Evolutionary conservation across 2,329 filamentous ascomycete species (phyloP).

Genomic region (Chrysoporthe puriensis): DNA sequence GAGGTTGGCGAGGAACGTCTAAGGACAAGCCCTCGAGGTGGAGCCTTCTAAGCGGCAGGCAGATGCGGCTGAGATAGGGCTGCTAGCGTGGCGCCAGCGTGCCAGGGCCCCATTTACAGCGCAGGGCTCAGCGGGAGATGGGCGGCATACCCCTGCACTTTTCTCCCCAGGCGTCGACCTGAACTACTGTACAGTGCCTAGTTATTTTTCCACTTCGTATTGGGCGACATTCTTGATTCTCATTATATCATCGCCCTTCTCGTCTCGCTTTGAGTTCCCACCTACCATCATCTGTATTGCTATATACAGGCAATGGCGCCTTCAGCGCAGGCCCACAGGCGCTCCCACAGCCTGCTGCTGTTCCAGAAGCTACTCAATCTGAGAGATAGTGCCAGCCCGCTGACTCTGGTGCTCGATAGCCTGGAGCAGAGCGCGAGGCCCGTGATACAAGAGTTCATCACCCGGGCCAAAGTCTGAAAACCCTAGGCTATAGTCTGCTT

Average conservation of each 20-base stretch:
- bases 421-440: slow-evolving; percentile 79
- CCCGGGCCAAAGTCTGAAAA: slow-evolving; percentile 68
- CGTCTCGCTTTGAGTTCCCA: not conserved
- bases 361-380: slow-evolving; percentile 49
- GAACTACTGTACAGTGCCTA: too few species aligned
- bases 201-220: too few species aligned
- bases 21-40: not conserved
- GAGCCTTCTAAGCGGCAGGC: not conserved
- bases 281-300: too few species aligned
- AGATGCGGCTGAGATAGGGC: slow-evolving; percentile 25
- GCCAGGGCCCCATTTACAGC: not conserved
- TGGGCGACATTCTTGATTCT: too few species aligned
- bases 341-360: slow-evolving; percentile 35
- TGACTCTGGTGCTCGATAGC: slow-evolving; percentile 84
- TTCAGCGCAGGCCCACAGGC: slow-evolving; percentile 31
- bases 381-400: slow-evolving; percentile 78
- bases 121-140: slow-evolving; percentile 13
- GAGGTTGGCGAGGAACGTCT: not conserved
- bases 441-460: slow-evolving; percentile 73
- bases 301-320: slow-evolving; percentile 29
- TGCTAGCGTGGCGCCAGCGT: not conserved
- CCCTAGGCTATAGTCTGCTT: not conserved
- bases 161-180: not conserved
- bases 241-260: not conserved
- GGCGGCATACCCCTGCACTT: slow-evolving; percentile 7